These are phyloP conservation scores for Ceratobasidium sp. DNA, from an alignment of 1,284 basidiomycete species.

Conservation along the genomic window DNA sequence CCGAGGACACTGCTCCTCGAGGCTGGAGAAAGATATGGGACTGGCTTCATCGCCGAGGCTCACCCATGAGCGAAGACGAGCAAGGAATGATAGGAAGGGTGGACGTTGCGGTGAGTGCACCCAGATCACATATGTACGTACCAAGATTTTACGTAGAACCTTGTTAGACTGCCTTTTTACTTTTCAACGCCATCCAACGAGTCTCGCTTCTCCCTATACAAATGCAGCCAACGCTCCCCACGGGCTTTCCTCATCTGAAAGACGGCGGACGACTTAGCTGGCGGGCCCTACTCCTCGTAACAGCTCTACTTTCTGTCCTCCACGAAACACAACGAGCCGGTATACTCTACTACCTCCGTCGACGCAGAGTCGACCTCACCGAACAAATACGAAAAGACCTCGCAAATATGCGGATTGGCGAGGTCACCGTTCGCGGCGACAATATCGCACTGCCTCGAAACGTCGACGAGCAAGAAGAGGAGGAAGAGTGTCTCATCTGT, in stretches of 20 bases:
- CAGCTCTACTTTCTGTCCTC: slow-evolving; percentile 47
- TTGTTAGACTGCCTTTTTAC: slow-evolving; percentile 50
- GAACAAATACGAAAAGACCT: slow-evolving; percentile 46
- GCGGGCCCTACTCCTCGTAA: slow-evolving; percentile 47
- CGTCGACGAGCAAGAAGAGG: slow-evolving; percentile 49
- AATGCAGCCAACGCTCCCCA: slow-evolving; percentile 45
- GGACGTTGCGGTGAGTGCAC: slow-evolving; percentile 11
- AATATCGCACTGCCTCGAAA: slow-evolving; percentile 39
- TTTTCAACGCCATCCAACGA: slow-evolving; percentile 50
- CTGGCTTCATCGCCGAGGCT: slow-evolving; percentile 22
- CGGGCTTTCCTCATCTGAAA: slow-evolving; percentile 20
- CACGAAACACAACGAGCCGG: slow-evolving; percentile 51
- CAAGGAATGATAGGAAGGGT: slow-evolving; percentile 17
- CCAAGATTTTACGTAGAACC: not conserved
- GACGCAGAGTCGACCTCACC: slow-evolving; percentile 41
- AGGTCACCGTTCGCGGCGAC: slow-evolving; percentile 48
- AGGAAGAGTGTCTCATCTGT: slow-evolving; percentile 52
- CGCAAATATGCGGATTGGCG: slow-evolving; percentile 45
- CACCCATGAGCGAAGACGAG: slow-evolving; percentile 27
- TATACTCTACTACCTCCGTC: slow-evolving; percentile 43
- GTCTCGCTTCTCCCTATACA: slow-evolving; percentile 51
- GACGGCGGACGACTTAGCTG: slow-evolving; percentile 46
- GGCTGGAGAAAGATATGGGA: slow-evolving; percentile 11
- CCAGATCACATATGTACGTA: not conserved
- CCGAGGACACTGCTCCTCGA: not conserved